Conservation (phyloP, 352 stramenopile species). For the Lagenidium giganteum region DNA sequence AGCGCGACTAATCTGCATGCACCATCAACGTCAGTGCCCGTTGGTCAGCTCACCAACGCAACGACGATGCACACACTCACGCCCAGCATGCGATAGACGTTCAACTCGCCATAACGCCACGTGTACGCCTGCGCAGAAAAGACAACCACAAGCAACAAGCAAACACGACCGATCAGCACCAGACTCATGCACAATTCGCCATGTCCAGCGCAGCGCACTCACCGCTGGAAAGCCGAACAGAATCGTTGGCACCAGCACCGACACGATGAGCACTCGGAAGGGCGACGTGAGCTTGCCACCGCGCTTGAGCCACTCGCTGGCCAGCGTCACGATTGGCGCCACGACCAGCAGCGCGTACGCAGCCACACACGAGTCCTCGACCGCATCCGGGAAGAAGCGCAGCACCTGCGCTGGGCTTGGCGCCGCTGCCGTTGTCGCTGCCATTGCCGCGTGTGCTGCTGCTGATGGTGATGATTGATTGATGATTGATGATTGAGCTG, state of each 20-base stretch:
- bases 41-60: no score
- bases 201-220: background rate
- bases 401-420: background rate
- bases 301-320: conserved; percentile 24
- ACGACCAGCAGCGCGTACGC: conserved; percentile 44
- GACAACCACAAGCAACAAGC: background rate
- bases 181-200: background rate
- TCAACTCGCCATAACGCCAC: conserved; percentile 16
- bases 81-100: conserved; percentile 18
- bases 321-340: conserved; percentile 27
- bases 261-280: conserved; percentile 32
- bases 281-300: conserved; percentile 39
- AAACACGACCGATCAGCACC: background rate
- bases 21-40: no score
- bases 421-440: no score
- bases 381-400: conserved; percentile 29
- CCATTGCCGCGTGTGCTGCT: no score
- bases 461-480: no score
- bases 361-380: conserved; percentile 34
- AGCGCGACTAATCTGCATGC: conserved; percentile 45
- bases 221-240: conserved; percentile 38
- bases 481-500: no score
- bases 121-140: conserved; percentile 11
- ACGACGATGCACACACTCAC: no score
- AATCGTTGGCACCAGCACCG: conserved; percentile 31